Evolutionary conservation across 176 grass and related monocot species (phyloP).

Genomic region (Avena insularis): DNA sequence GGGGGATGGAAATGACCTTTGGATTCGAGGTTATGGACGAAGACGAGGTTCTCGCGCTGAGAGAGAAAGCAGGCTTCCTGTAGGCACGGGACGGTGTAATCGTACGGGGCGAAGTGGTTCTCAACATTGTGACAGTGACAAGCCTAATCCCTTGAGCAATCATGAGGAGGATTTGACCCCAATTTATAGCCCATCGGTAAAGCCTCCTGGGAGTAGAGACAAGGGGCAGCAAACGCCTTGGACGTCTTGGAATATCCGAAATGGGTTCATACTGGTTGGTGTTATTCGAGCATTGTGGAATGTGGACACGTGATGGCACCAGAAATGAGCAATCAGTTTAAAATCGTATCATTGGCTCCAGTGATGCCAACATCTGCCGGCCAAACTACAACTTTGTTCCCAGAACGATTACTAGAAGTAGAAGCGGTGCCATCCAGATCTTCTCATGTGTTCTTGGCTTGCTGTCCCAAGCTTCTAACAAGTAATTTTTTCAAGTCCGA

Average conservation of each 20-base stretch:
- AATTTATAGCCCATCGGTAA: conserved; percentile 20
- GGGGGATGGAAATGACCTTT: conserved; percentile 4
- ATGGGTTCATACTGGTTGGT: not conserved
- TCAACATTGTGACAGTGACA: not conserved
- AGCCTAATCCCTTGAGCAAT: not conserved
- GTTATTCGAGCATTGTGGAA: too few relatives aligned
- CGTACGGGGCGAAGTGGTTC: not conserved
- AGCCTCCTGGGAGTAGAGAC: not conserved
- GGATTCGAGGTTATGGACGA: conserved; percentile 16
- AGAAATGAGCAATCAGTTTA: not conserved
- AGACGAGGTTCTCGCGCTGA: not conserved
- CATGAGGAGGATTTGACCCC: not conserved
- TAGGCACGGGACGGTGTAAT: not conserved
- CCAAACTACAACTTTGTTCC: too few relatives aligned
- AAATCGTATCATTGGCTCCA: not conserved
- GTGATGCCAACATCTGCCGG: too few relatives aligned
- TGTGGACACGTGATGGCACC: not conserved
- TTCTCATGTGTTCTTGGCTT: too few relatives aligned
- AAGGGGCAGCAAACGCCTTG: not conserved
- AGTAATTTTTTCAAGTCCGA: too few relatives aligned
- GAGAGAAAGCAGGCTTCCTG: conserved; percentile 24
- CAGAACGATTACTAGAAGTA: too few relatives aligned
- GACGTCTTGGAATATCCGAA: conserved; percentile 23
- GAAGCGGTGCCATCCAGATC: too few relatives aligned
- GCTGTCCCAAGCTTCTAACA: too few relatives aligned